A percentile compares a stretch with the other conserved stretches of the same genome.
These are phyloP conservation scores for Glarea lozoyensis DNA, from an alignment of 495 filamentous ascomycete genomes.

Conservation along the genomic window DNA sequence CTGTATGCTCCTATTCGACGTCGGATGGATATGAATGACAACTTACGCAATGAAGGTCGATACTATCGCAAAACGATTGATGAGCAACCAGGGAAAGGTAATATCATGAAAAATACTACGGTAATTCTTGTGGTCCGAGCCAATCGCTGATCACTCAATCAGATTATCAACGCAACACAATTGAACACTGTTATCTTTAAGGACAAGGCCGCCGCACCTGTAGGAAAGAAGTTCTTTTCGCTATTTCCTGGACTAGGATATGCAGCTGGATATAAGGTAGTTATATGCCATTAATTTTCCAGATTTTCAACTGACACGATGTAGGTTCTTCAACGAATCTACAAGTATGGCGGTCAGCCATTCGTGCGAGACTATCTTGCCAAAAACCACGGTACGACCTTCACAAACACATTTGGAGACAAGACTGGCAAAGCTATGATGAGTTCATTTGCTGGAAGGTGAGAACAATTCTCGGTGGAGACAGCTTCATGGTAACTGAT, in stretches of 20 bases:
- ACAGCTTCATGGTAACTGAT: constrained; percentile 10
- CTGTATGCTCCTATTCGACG: constrained; percentile 44
- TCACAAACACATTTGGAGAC: constrained; percentile 86
- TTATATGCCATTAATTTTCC: not conserved
- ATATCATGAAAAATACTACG: not conserved
- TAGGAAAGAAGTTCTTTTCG: constrained; percentile 77
- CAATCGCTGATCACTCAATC: constrained; percentile 6
- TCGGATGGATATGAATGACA: constrained; percentile 7
- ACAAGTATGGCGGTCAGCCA: constrained; percentile 98
- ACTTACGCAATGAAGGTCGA: constrained; percentile 58
- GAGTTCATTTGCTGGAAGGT: constrained; percentile 94
- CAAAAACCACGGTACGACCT: constrained; percentile 68
- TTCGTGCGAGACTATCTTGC: constrained; percentile 87
- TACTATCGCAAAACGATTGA: constrained; percentile 95
- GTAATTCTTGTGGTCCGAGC: too few relatives aligned
- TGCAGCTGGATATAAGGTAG: constrained; percentile 93
- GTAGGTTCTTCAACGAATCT: constrained; percentile 83
- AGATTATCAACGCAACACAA: constrained; percentile 52
- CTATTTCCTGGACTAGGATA: constrained; percentile 96
- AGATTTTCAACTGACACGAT: not conserved
- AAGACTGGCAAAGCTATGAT: constrained; percentile 97
- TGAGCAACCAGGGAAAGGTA: constrained; percentile 78
- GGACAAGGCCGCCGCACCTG: constrained; percentile 65
- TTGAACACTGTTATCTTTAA: constrained; percentile 92
- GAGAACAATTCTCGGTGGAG: constrained; percentile 2